Base-by-base conservation (phyloP, 495 filamentous ascomycete genomes). In the Pseudoneurospora amorphoporcata region DNA sequence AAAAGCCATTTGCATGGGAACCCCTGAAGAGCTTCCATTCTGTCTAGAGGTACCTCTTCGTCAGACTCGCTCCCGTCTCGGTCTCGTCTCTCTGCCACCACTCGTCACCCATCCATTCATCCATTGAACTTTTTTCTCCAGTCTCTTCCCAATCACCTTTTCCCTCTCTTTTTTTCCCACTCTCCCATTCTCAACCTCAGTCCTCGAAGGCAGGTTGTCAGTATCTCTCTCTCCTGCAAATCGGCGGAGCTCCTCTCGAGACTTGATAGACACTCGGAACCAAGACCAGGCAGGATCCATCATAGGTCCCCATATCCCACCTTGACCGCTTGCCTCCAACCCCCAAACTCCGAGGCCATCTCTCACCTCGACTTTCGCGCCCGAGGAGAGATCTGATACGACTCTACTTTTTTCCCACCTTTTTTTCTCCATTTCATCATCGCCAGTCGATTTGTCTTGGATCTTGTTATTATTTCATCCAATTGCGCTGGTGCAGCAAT, bases 101-200 rank as follows among this genome's bases (percentile, higher is more conserved):
- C 29, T 65, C 29, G 53, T 65, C 29, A 65, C 53, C 43, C 43
- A 47, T 47, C n/a, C 16, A 43, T 43, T 16, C 41, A 43, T 43
- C 16, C 19, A 29, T 29, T 32, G 0, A 35, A 8, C 29, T 65
- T 35, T 65, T 65, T 58, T 29, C 23, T 32, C 23, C 23, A 61
- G 29, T 61, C 29, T 65, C 23, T 61, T 61, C 23, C 29, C 29
- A 65, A 75, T 74, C 72, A 72, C 69, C 71, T 70, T 42, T 53
- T 58, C 14, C 42, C 65, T 65, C 37, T 69, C 65, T 72, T 65
- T 23, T n/a, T 70, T 69, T 72, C 72, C 42, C 58, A 68, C 69
- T 73, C 65, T 70, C 38, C 23, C 23, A 39, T 45, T 68, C 61
- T 35, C 17, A 45, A 43, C 68, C 42, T 70, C 12, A 68, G 17